A percentile compares a stretch with the other conserved stretches of the same genome.
These are phyloP conservation scores for Leishmania major DNA, from an alignment of 208 protist species.

Conservation along the genomic window DNA sequence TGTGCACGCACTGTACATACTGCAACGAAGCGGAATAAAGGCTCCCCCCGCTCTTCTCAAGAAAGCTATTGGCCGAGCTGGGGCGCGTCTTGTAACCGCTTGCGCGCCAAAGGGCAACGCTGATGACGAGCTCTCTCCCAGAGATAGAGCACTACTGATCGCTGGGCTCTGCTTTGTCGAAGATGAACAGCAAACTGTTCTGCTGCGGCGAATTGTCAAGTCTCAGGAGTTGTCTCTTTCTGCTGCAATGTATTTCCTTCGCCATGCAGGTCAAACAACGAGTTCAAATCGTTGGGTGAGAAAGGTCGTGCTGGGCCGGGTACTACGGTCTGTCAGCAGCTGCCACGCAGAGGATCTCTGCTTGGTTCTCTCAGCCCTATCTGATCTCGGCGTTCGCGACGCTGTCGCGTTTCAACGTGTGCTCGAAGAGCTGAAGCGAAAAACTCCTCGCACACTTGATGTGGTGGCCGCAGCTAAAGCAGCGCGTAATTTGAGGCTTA, in stretches of 20 bases:
- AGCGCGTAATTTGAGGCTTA: conserved; percentile 19
- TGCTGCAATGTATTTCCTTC: conserved; percentile 11
- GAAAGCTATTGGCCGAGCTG: conserved; percentile 7
- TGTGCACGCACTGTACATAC: conserved; percentile 17
- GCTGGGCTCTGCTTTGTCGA: conserved; percentile 22
- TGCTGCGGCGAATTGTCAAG: conserved; percentile 15
- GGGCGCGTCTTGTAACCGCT: conserved; percentile 15
- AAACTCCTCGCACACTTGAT: conserved; percentile 3
- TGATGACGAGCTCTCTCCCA: conserved; percentile 3
- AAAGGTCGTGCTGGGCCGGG: conserved; percentile 4
- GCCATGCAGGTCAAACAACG: neutral
- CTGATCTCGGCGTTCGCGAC: conserved; percentile 26
- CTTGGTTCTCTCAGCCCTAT: conserved; percentile 17
- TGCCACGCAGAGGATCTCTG: conserved; percentile 16
- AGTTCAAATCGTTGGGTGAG: conserved; percentile 5
- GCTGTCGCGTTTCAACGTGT: conserved; percentile 23
- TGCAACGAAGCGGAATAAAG: conserved; percentile 8
- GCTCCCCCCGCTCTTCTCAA: conserved; percentile 18
- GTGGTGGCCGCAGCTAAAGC: conserved; percentile 17
- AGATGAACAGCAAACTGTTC: conserved; percentile 5
- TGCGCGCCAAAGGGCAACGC: neutral
- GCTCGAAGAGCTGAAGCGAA: conserved; percentile 12
- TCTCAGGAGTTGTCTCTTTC: conserved; percentile 7
- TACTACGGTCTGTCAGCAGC: neutral
- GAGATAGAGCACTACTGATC: conserved; percentile 11